Conservation (phyloP, 2,329 filamentous ascomycete species). For the Aspergillus pseudoglaucus region DNA sequence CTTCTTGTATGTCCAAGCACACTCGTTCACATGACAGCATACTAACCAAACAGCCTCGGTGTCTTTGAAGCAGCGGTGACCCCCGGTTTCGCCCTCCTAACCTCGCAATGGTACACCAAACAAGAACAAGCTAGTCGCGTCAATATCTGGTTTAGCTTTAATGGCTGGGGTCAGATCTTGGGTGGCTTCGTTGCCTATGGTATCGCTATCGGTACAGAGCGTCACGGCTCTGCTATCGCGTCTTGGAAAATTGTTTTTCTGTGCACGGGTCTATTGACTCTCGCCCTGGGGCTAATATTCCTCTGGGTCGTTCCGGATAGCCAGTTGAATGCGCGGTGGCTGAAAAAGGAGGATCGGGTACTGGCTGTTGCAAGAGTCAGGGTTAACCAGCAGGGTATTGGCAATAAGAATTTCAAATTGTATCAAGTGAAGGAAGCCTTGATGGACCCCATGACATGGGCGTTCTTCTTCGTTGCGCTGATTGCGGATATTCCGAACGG, state of each 20-base stretch:
- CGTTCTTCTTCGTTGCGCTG: constrained; percentile 53
- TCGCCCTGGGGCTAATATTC: constrained; percentile 44
- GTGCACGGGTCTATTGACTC: constrained; percentile 48
- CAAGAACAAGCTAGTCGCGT: constrained; percentile 58
- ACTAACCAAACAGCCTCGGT: constrained; percentile 47
- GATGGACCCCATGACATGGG: constrained; percentile 54
- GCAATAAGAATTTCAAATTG: constrained; percentile 62
- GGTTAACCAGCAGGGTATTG: constrained; percentile 68
- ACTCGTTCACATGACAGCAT: neutral
- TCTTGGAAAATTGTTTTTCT: constrained; percentile 62
- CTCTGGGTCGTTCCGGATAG: constrained; percentile 52
- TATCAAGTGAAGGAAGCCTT: constrained; percentile 58
- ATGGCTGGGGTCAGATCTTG: constrained; percentile 58
- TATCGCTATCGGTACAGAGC: constrained; percentile 51
- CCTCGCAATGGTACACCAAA: constrained; percentile 65
- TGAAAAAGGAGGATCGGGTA: constrained; percentile 60
- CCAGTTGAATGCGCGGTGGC: constrained; percentile 54
- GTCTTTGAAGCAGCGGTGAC: constrained; percentile 63
- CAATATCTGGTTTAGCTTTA: constrained; percentile 64
- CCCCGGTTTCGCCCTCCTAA: constrained; percentile 62
- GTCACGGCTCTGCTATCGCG: constrained; percentile 52
- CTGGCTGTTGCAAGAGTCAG: constrained; percentile 66
- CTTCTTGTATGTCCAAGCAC: constrained; percentile 31
- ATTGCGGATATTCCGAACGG: constrained; percentile 54
- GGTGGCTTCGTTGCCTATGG: constrained; percentile 59